Conservation (phyloP, 805 yeast species). For the Tetrapisispora phaffii region DNA sequence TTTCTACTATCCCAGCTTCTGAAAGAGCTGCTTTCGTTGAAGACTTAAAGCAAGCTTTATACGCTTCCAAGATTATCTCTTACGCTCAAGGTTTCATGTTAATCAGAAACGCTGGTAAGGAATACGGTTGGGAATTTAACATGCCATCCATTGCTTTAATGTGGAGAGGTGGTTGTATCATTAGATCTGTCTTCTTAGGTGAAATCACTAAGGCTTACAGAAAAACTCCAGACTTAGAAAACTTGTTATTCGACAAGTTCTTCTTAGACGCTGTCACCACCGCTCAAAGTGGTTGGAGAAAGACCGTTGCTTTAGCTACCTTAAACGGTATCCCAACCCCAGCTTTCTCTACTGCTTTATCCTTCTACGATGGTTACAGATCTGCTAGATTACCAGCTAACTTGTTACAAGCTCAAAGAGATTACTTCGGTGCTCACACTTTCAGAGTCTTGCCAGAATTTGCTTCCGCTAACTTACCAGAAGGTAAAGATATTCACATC, state of each 20-base stretch:
- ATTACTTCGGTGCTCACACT: constrained; percentile 99
- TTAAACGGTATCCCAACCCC: constrained; percentile 92
- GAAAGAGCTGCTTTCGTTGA: constrained; percentile 81
- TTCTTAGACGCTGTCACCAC: constrained; percentile 82
- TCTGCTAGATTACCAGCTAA: constrained; percentile 92
- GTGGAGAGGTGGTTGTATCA: constrained; percentile 99
- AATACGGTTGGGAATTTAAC: constrained; percentile 94
- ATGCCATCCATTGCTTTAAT: constrained; percentile 96
- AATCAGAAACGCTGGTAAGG: constrained; percentile 95
- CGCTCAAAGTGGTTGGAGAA: constrained; percentile 96
- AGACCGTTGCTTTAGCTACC: constrained; percentile 67
- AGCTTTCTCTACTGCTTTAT: constrained; percentile 91
- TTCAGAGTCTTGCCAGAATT: constrained; percentile 86
- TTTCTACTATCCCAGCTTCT: constrained; percentile 30
- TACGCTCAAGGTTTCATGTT: constrained; percentile 99
- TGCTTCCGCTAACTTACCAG: constrained; percentile 69
- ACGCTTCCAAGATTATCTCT: constrained; percentile 96
- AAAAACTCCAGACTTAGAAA: constrained; percentile 85
- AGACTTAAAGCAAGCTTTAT: constrained; percentile 93
- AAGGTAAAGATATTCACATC: constrained; percentile 76
- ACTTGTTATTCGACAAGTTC: constrained; percentile 91
- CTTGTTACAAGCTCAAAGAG: constrained; percentile 98
- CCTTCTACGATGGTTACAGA: constrained; percentile 99
- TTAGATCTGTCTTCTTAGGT: constrained; percentile 95
- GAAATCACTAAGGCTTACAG: constrained; percentile 96